Conservation (phyloP, 2,329 filamentous ascomycete genomes). For the Botrytis deweyae region DNA sequence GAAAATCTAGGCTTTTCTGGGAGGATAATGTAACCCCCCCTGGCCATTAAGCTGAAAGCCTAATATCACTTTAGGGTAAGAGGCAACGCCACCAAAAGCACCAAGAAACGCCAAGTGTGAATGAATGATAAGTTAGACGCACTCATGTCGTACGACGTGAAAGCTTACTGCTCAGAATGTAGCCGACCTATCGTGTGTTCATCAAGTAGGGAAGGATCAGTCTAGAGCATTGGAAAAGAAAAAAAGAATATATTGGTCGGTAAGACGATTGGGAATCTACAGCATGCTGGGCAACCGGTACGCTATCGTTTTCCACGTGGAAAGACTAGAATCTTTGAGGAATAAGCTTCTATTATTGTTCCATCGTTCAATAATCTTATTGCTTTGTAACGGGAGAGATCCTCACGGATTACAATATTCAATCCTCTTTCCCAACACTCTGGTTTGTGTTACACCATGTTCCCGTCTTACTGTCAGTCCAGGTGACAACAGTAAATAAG, state of each 20-base stretch:
- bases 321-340: not conserved
- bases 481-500: not conserved
- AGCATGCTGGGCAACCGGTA: not conserved
- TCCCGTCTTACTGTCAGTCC: not conserved
- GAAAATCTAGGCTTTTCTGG: not conserved
- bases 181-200: not conserved
- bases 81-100: not conserved
- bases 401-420: not conserved
- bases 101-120: not conserved
- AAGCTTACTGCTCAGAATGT: not conserved
- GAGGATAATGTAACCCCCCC: not conserved
- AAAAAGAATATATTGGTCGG: not conserved
- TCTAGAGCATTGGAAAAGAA: not conserved
- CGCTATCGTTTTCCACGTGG: constrained; percentile 13
- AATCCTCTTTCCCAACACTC: not conserved
- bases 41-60: not conserved
- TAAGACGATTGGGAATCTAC: not conserved
- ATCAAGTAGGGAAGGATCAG: not conserved
- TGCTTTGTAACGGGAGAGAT: not conserved
- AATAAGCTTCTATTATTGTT: not conserved
- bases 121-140: constrained; percentile 1
- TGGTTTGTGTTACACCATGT: not conserved
- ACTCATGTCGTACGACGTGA: not conserved
- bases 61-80: not conserved
- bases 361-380: not conserved